A percentile compares a stretch with the other conserved stretches of the same genome.
Conservation (phyloP, 1,284 basidiomycete genomes). For the Irpex sp. region DNA sequence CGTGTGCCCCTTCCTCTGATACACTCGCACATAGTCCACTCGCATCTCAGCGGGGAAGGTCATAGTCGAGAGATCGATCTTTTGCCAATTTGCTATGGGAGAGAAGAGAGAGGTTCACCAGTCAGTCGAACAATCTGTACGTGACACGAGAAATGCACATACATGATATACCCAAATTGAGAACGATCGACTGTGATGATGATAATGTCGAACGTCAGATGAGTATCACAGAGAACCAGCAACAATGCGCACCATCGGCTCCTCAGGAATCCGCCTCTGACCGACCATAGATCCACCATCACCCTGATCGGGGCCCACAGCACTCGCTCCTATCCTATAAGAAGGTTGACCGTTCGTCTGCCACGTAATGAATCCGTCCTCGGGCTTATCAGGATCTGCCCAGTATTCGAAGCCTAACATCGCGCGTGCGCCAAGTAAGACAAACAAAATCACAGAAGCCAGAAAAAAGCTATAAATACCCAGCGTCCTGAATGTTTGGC, state of each 20-base stretch:
- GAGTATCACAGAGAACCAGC: not conserved
- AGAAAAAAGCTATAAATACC: constrained; percentile 30
- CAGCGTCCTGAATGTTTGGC: constrained; percentile 40
- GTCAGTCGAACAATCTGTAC: not conserved
- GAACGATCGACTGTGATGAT: constrained; percentile 32
- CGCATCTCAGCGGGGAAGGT: constrained; percentile 37
- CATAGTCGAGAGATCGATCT: constrained; percentile 37
- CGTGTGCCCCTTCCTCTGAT: constrained; percentile 39
- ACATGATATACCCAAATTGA: constrained; percentile 40
- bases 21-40: constrained; percentile 63
- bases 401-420: constrained; percentile 65
- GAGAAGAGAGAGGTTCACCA: too few relatives aligned
- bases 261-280: constrained; percentile 47
- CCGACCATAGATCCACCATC: constrained; percentile 44
- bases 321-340: constrained; percentile 49
- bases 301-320: constrained; percentile 52
- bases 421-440: not conserved
- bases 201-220: not conserved
- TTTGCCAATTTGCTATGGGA: constrained; percentile 45
- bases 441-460: not conserved
- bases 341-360: constrained; percentile 49
- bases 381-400: constrained; percentile 49
- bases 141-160: constrained; percentile 6
- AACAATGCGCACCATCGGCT: constrained; percentile 47
- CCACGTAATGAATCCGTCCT: constrained; percentile 66